A percentile compares a stretch with the other conserved stretches of the same genome.
Evolutionary conservation across 177 flowering plant genomes (phyloP).

Genomic region (Vitis hybrid): DNA sequence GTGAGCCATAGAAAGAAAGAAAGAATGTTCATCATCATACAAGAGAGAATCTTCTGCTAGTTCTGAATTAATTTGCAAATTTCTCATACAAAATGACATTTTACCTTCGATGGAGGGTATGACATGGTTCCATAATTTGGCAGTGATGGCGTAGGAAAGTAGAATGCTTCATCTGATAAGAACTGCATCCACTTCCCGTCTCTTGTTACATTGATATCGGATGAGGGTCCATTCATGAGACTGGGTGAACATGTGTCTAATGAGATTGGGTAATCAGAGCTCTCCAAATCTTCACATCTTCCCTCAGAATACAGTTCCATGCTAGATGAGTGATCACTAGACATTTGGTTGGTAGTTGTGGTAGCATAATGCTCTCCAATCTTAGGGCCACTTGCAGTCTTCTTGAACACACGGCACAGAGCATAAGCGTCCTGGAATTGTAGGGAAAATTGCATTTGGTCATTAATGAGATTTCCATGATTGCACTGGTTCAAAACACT

Average conservation of each 20-base stretch:
- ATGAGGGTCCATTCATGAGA: slow-evolving; percentile 19
- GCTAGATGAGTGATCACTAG: slow-evolving; percentile 47
- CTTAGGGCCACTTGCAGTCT: slow-evolving; percentile 47
- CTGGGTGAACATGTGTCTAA: slow-evolving; percentile 34
- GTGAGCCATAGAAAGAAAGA: not conserved
- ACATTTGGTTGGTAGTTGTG: slow-evolving; percentile 19
- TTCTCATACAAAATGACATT: too few relatives aligned
- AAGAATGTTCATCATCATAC: too few relatives aligned
- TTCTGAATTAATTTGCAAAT: not conserved
- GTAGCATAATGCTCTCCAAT: slow-evolving; percentile 26
- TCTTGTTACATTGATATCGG: slow-evolving; percentile 17
- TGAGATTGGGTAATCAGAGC: slow-evolving; percentile 35
- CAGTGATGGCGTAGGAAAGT: slow-evolving; percentile 38
- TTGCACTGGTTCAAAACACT: too few relatives aligned
- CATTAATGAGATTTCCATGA: too few relatives aligned
- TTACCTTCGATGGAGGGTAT: slow-evolving; percentile 58
- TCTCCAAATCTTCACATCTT: slow-evolving; percentile 48
- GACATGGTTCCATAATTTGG: slow-evolving; percentile 30
- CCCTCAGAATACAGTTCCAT: slow-evolving; percentile 48
- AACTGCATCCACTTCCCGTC: slow-evolving; percentile 65
- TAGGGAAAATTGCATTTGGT: too few relatives aligned
- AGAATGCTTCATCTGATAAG: slow-evolving; percentile 55
- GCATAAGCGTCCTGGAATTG: slow-evolving; percentile 86
- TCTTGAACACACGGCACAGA: slow-evolving; percentile 91
- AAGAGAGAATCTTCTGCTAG: not conserved